Evolutionary conservation across 78 protist species (phyloP), one percentile per base, ranked within the genome.

Genomic region (Dictyostelium capitatum): DNA sequence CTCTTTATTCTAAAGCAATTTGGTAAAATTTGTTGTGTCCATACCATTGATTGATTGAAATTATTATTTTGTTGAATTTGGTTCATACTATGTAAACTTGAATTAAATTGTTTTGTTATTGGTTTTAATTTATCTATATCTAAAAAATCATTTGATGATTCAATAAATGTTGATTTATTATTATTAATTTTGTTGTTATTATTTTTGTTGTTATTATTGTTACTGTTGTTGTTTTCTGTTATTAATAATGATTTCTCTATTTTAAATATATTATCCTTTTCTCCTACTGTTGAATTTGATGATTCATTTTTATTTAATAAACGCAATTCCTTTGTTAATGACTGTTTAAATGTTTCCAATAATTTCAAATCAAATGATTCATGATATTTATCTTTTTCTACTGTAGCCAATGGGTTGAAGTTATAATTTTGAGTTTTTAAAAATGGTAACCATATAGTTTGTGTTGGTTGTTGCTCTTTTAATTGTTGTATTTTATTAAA

Each of bases 11-110:
- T 37, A 41, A 53, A 51, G n/a, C 80, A 51, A n/a, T 54, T 47
- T 50, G 91, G 91, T 41, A 83, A 72, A 20, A 83, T 30, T 43
- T 83, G 91, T 72, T 83, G 91, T 14, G 91, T n/a, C 91, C 91
- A 83, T 7, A 41, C 51, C 15, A 51, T 25, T 30, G 65, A 47
- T 46, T n/a, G 14, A 47, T 46, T 73, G 3, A 20, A n/a, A 25
- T 17, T 37, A 19, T 32, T 19, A 65, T 7, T 65, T 12, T 37
- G 48, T 14, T 7, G 25, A 19, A 20, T 41, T 41, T 41, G 78
- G 20, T 70, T 70, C 46, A 70, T 41, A 70, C 15, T 62, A 25
- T 25, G 12, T 62, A 62, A 25, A 62, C 70, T 62, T 62, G n/a
- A 25, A 62, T 9, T 62, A 23, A 62, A 62, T 25, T 62, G 28